phyloP scores from a whole-genome alignment of 768 basidiomycete genomes.

The Mycena alexandri region DNA sequence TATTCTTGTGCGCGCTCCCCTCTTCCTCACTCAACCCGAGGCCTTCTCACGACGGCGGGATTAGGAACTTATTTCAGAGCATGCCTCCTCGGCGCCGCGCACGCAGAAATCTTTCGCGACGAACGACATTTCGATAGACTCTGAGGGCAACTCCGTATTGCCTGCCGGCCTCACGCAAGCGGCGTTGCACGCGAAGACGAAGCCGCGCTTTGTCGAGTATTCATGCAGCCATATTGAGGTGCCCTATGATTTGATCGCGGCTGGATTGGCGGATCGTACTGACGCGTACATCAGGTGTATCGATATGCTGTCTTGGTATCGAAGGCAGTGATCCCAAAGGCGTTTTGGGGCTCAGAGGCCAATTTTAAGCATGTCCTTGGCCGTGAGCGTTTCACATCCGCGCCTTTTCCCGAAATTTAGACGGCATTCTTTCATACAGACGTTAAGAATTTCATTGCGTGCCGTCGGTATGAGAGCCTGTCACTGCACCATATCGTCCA shows the following conservation, averaged over 20 bases:
- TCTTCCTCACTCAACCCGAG: neutral
- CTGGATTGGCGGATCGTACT: slow-evolving; percentile 12
- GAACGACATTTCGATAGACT: slow-evolving; percentile 64
- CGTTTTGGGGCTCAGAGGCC: slow-evolving; percentile 80
- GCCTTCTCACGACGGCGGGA: slow-evolving; percentile 26
- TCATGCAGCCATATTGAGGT: slow-evolving; percentile 77
- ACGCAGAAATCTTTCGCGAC: slow-evolving; percentile 61
- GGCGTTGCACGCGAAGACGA: slow-evolving; percentile 57
- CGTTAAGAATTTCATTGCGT: slow-evolving; percentile 78
- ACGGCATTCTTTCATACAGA: slow-evolving; percentile 56
- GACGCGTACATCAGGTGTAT: slow-evolving; percentile 68
- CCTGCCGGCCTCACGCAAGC: slow-evolving; percentile 63
- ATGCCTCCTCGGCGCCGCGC: slow-evolving; percentile 60
- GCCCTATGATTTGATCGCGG: slow-evolving; percentile 19
- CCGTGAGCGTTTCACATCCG: slow-evolving; percentile 56
- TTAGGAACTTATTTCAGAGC: slow-evolving; percentile 84
- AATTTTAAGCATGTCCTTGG: slow-evolving; percentile 73
- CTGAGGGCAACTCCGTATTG: slow-evolving; percentile 60
- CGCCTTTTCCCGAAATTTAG: slow-evolving; percentile 1
- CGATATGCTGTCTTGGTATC: slow-evolving; percentile 75
- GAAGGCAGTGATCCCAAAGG: slow-evolving; percentile 76
- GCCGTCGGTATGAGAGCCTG: slow-evolving; percentile 85
- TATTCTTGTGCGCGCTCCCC: slow-evolving; percentile 68
- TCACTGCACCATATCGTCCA: slow-evolving; percentile 84
- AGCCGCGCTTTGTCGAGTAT: slow-evolving; percentile 87